Conservation (phyloP, 352 stramenopile species). For the Globisporangium uncinulatum region DNA sequence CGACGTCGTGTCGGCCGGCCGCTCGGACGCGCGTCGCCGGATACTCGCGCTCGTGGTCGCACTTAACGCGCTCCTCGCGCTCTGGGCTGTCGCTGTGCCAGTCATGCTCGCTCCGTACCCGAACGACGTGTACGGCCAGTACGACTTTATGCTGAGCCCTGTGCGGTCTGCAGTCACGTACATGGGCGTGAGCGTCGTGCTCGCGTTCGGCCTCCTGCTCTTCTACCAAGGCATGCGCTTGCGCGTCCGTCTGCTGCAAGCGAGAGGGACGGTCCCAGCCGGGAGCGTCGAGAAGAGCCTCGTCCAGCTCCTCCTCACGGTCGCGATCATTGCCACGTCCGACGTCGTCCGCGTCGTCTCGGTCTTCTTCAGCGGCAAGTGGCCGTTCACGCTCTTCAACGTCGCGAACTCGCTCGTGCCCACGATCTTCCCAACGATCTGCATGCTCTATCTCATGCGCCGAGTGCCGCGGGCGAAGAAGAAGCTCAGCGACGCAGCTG, state of each 20-base stretch:
- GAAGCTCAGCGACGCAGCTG: background rate
- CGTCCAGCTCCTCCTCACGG: constrained; percentile 75
- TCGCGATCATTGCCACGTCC: constrained; percentile 71
- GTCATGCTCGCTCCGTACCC: constrained; percentile 44
- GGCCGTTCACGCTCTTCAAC: constrained; percentile 62
- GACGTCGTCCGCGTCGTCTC: constrained; percentile 67
- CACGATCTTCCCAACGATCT: constrained; percentile 73
- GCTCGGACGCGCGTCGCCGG: constrained; percentile 45
- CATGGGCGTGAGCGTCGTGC: constrained; percentile 45
- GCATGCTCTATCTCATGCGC: constrained; percentile 87
- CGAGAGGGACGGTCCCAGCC: constrained; percentile 58
- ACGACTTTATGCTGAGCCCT: constrained; percentile 53
- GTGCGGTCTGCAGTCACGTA: constrained; percentile 54
- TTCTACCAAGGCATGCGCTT: constrained; percentile 71
- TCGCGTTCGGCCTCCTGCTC: constrained; percentile 64
- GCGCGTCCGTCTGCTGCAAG: constrained; percentile 61
- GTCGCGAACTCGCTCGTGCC: constrained; percentile 76
- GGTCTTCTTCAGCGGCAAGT: constrained; percentile 36
- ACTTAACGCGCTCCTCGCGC: constrained; percentile 45
- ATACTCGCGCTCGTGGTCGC: constrained; percentile 47
- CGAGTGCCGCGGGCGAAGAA: constrained; percentile 31
- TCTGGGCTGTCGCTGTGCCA: constrained; percentile 58
- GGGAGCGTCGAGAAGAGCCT: constrained; percentile 73
- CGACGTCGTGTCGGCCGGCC: constrained; percentile 71
- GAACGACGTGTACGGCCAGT: constrained; percentile 54